phyloP scores from a whole-genome alignment of 2,329 filamentous ascomycete genomes.

The Orbilia javanica region DNA sequence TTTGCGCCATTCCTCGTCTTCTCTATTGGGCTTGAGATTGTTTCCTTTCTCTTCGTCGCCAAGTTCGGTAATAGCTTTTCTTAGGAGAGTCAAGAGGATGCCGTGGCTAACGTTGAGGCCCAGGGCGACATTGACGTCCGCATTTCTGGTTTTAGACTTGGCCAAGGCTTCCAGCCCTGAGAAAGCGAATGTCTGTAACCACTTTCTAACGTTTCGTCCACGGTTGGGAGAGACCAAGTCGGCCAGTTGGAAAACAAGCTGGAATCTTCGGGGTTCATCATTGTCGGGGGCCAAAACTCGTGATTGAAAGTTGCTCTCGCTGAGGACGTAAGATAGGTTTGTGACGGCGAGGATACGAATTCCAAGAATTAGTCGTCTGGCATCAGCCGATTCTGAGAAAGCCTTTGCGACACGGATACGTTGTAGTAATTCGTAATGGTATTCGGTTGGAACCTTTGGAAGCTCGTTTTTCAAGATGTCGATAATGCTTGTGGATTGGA shows the following conservation, averaged over 20 bases:
- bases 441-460: conserved; percentile 76
- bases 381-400: conserved; percentile 74
- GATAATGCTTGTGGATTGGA: conserved; percentile 70
- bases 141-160: conserved; percentile 79
- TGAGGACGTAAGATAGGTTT: conserved; percentile 90
- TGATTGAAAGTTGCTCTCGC: conserved; percentile 84
- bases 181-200: conserved; percentile 85
- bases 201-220: conserved; percentile 73
- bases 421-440: conserved; percentile 86
- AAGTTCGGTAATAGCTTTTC: conserved; percentile 89
- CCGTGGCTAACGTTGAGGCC: conserved; percentile 97
- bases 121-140: conserved; percentile 88
- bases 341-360: conserved; percentile 87
- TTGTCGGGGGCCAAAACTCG: conserved; percentile 87
- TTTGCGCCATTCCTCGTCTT: conserved; percentile 88
- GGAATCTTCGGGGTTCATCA: conserved; percentile 88
- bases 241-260: conserved; percentile 90
- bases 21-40: conserved; percentile 72
- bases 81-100: conserved; percentile 89
- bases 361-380: conserved; percentile 80
- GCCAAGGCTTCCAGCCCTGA: conserved; percentile 86
- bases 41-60: conserved; percentile 72
- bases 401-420: conserved; percentile 86
- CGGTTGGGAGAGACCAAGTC: conserved; percentile 77
- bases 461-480: conserved; percentile 72